A percentile compares a stretch with the other conserved stretches of the same genome.
phyloP scores from a whole-genome alignment of 371 early-diverging fungal species.

The Funneliformis caledonium region DNA sequence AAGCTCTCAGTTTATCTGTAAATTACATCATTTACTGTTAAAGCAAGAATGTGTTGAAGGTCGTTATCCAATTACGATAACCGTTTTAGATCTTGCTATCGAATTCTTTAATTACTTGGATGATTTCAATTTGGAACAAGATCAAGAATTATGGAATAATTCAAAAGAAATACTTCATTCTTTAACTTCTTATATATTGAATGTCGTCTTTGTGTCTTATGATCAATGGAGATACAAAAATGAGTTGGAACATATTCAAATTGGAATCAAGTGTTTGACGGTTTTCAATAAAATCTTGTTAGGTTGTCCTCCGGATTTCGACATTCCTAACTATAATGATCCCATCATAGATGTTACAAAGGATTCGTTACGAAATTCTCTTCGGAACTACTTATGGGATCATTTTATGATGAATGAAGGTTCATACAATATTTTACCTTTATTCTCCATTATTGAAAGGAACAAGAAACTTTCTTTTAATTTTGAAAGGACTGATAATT shows the following conservation, averaged over 20 bases:
- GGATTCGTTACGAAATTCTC: not conserved
- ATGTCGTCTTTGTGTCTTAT: slow-evolving; percentile 25
- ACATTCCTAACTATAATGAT: slow-evolving; percentile 20
- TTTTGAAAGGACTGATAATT: not conserved
- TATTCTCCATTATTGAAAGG: slow-evolving; percentile 28
- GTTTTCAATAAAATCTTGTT: slow-evolving; percentile 31
- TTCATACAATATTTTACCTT: slow-evolving; percentile 24
- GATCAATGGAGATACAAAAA: slow-evolving; percentile 37
- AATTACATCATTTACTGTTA: slow-evolving; percentile 27
- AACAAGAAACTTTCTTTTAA: not conserved
- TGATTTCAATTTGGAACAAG: not conserved
- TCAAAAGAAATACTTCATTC: slow-evolving; percentile 10
- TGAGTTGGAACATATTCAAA: not conserved
- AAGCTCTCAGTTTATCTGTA: not conserved
- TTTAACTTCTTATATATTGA: slow-evolving; percentile 16
- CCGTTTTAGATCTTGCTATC: slow-evolving; percentile 26
- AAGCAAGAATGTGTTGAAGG: slow-evolving; percentile 22
- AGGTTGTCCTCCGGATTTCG: not conserved
- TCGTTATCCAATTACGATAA: slow-evolving; percentile 26
- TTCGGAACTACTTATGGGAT: not conserved
- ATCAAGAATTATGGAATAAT: not conserved
- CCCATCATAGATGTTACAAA: not conserved
- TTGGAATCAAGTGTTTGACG: slow-evolving; percentile 16
- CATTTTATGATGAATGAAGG: slow-evolving; percentile 22
- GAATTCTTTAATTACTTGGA: slow-evolving; percentile 17